phyloP scores from a whole-genome alignment of 306 rosid species.

The Albizia julibrissin region DNA sequence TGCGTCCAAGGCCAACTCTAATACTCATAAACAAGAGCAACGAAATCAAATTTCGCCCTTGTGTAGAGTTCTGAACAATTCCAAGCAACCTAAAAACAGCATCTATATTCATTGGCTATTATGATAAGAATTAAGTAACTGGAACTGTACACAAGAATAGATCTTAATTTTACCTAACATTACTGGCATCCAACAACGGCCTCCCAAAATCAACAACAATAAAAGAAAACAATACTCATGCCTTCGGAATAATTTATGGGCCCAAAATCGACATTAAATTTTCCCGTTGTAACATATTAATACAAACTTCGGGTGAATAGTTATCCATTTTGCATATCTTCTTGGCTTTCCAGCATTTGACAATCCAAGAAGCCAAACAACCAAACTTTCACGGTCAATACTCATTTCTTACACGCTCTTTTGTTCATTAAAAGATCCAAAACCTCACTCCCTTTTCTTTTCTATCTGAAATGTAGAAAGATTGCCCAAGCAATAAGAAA shows the following conservation, averaged over 20 bases:
- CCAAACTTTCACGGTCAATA: background rate
- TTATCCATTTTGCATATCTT: background rate
- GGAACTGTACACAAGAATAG: background rate
- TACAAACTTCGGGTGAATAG: background rate
- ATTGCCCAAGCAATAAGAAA: background rate
- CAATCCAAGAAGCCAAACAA: conserved; percentile 5
- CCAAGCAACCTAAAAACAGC: conserved; percentile 7
- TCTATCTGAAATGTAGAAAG: conserved; percentile 13
- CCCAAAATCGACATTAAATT: background rate
- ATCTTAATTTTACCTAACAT: background rate
- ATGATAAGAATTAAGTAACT: conserved; percentile 9
- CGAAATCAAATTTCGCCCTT: conserved; percentile 20
- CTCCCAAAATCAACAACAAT: conserved; percentile 1
- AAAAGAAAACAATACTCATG: background rate
- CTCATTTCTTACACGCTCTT: background rate
- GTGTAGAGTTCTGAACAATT: background rate
- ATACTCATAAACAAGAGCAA: conserved; percentile 13
- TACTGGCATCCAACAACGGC: background rate
- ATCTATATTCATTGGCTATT: background rate
- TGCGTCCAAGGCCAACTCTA: background rate
- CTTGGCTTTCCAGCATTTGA: background rate
- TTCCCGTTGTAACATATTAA: background rate
- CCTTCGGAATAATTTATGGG: background rate
- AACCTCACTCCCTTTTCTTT: background rate
- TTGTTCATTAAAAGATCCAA: background rate